Conservation (phyloP, 306 rosid species). For the Cucurbita pepo region DNA sequence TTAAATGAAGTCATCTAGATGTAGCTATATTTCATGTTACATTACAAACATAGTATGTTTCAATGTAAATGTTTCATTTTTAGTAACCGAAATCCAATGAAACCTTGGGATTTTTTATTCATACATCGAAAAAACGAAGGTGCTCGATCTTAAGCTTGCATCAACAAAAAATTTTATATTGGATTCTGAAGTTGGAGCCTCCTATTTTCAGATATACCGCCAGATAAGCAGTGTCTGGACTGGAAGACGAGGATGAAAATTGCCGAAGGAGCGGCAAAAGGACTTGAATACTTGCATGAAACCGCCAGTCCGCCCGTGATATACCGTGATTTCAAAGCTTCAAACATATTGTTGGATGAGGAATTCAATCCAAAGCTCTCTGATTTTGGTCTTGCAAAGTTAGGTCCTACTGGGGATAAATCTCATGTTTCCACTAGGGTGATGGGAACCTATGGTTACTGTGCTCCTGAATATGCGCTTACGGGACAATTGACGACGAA, state of each 20-base stretch:
- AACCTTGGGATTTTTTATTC: background rate
- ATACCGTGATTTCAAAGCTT: slow-evolving; percentile 79
- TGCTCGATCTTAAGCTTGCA: background rate
- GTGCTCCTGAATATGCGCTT: slow-evolving; percentile 87
- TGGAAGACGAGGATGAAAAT: slow-evolving; percentile 78
- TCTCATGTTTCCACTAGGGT: slow-evolving; percentile 86
- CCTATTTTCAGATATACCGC: slow-evolving; percentile 23
- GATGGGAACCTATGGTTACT: slow-evolving; percentile 95
- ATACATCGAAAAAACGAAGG: background rate
- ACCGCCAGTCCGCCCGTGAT: slow-evolving; percentile 73
- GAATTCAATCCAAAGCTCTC: slow-evolving; percentile 73
- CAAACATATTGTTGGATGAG: slow-evolving; percentile 69
- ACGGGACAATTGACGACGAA: slow-evolving; percentile 65
- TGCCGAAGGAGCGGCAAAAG: slow-evolving; percentile 83
- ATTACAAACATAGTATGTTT: background rate
- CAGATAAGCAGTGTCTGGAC: slow-evolving; percentile 35
- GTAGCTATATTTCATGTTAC: background rate
- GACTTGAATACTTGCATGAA: slow-evolving; percentile 77
- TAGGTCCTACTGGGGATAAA: slow-evolving; percentile 86
- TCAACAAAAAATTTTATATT: background rate
- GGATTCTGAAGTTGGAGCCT: background rate
- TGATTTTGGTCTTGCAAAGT: slow-evolving; percentile 86
- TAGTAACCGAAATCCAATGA: background rate
- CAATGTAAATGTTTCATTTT: background rate
- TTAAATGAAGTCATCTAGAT: background rate